Evolutionary conservation across 2,329 filamentous ascomycete genomes (phyloP).

Genomic region (Magnaporthiopsis poae): DNA sequence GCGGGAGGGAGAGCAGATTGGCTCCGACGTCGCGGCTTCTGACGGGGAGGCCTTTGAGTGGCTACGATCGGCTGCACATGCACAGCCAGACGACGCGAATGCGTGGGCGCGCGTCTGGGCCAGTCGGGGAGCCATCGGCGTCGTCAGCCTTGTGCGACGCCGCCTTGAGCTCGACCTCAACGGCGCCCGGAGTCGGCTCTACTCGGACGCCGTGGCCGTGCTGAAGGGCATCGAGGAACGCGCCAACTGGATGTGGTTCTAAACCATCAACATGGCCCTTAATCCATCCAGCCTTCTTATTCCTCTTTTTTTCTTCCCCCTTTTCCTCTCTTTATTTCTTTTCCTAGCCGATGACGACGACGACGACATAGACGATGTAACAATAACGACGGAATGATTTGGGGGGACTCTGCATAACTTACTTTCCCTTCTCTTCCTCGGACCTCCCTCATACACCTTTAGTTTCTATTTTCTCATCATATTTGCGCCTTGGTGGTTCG

Average conservation of each 20-base stretch:
- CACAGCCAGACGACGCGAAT: constrained; percentile 28
- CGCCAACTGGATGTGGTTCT: constrained; percentile 33
- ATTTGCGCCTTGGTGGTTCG: not conserved
- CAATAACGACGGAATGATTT: not conserved
- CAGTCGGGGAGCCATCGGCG: constrained; percentile 31
- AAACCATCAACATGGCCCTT: constrained; percentile 2
- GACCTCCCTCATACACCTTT: not conserved
- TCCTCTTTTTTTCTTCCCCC: not conserved
- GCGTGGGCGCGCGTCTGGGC: constrained; percentile 19
- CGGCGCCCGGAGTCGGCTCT: constrained; percentile 35
- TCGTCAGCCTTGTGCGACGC: constrained; percentile 39
- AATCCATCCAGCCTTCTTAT: no score
- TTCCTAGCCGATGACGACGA: not conserved
- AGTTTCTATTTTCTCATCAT: not conserved
- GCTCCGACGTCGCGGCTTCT: constrained; percentile 12
- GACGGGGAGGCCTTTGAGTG: constrained; percentile 24
- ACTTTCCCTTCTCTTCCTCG: not conserved
- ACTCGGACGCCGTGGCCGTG: constrained; percentile 44
- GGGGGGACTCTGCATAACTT: not conserved
- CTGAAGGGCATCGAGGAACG: constrained; percentile 41
- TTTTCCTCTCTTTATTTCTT: not conserved
- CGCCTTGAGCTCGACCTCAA: constrained; percentile 40
- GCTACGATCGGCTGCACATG: constrained; percentile 31
- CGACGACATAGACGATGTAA: not conserved
- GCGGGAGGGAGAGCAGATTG: constrained; percentile 2